Base-by-base conservation (phyloP, 768 basidiomycete species). In the Hortiboletus flavorubellus region DNA sequence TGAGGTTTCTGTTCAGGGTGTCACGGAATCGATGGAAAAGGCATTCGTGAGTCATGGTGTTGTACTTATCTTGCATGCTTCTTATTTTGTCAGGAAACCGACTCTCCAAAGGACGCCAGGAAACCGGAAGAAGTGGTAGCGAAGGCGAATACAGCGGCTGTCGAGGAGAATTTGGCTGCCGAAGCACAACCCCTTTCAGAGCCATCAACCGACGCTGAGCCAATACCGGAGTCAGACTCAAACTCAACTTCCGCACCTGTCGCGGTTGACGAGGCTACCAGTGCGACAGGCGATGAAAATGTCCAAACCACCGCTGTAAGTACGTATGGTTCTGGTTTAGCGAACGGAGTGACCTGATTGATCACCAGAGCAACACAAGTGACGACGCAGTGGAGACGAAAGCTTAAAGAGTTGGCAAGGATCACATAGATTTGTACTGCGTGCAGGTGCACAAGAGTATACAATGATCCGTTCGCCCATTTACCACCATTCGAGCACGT, bases 31-130 rank as follows among this genome's bases (percentile, higher is more conserved):
- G 23, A 59, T 66, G 26, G 59, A 63, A 55, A 59, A 53, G 40
- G 65, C 62, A 11, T 55, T 59, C 7, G 70, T 72, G 35, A 51
- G 72, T 58, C 33, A 45, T 38, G 2, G 31, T 33, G 30, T 52
- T 51, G n/a, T 30, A 4, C 18, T 44, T 23, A 9, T 53, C 34
- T 49, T 5, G 37, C 23, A 33, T 38, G 8, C 7, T 35, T 42
- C 35, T 59, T 34, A 62, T 56, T 55, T 50, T 35, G 23, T 26
- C 43, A 74, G 72, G 59, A 60, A 26, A 47, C 56, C 26, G 73
- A 73, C 54, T 64, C 73, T 46, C 69, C 72, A 15, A 72, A 64
- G 42, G 62, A 66, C 21, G 64, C 72, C n/a, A 61, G 69, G 53
- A 60, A 53, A 53, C 56, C 31, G 16, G 69, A 74, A 42, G 66